phyloP scores from a whole-genome alignment of 257 asterid genomes.

The Penstemon barbatus region DNA sequence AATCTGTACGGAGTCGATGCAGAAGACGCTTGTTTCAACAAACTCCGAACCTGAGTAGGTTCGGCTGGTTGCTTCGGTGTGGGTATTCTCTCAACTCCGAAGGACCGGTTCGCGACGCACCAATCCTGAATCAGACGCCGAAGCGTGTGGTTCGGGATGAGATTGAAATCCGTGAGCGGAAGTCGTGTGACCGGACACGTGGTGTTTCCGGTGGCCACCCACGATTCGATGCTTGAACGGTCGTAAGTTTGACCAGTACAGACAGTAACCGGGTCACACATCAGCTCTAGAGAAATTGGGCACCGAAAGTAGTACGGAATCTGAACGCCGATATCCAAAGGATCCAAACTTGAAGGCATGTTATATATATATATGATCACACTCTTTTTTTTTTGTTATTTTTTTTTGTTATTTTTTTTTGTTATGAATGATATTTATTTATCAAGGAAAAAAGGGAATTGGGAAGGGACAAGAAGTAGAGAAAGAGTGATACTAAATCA shows the following conservation, averaged over 20 bases:
- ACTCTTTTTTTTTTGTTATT: not conserved
- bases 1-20: conserved; percentile 39
- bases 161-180: conserved; percentile 70
- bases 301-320: conserved; percentile 95
- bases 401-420: no score
- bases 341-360: conserved; percentile 77
- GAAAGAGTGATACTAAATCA: conserved; percentile 27
- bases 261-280: conserved; percentile 93
- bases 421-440: no score
- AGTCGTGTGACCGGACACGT: conserved; percentile 91
- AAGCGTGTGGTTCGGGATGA: conserved; percentile 92
- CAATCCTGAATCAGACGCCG: conserved; percentile 93
- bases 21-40: conserved; percentile 64
- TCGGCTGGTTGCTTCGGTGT: conserved; percentile 99
- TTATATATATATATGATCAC: conserved; percentile 1
- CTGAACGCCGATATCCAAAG: conserved; percentile 71
- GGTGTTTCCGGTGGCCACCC: conserved; percentile 95
- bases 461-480: conserved; percentile 25
- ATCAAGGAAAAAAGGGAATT: not conserved
- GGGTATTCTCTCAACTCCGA: conserved; percentile 86
- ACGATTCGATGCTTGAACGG: conserved; percentile 88
- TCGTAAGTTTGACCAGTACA: conserved; percentile 97
- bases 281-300: conserved; percentile 87
- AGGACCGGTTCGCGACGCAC: conserved; percentile 89
- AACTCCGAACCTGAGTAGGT: conserved; percentile 60